Evolutionary conservation across 78 protist species (phyloP).

Genomic region (Dictyostelium intermedium): DNA sequence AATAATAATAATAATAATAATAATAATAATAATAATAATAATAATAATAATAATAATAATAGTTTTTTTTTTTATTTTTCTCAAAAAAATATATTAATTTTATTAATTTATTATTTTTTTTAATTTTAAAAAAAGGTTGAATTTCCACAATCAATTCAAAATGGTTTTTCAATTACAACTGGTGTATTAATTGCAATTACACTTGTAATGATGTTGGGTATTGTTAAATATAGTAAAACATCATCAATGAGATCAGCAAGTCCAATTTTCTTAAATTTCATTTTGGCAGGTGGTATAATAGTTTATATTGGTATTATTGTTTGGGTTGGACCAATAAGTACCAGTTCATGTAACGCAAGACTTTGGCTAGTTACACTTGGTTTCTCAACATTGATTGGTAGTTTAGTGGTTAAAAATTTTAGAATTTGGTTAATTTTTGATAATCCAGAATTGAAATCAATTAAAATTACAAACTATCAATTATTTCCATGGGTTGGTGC

Average conservation of each 20-base stretch:
- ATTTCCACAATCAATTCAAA: not conserved
- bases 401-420: conserved; percentile 40
- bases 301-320: conserved; percentile 6
- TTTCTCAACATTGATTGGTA: conserved; percentile 15
- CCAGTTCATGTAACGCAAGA: not conserved
- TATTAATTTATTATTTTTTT: not conserved
- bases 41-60: not conserved
- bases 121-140: not conserved
- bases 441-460: conserved; percentile 17
- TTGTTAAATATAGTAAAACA: not conserved
- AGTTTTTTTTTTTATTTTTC: not conserved
- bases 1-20: too few relatives aligned
- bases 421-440: conserved; percentile 45
- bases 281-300: conserved; percentile 11
- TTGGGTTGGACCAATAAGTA: not conserved
- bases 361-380: conserved; percentile 45
- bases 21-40: too few relatives aligned
- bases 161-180: not conserved
- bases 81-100: not conserved
- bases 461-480: conserved; percentile 22
- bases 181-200: not conserved
- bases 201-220: not conserved
- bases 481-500: conserved; percentile 1
- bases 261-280: conserved; percentile 23
- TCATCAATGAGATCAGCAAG: conserved; percentile 50